Evolutionary conservation across 495 filamentous ascomycete genomes (phyloP).

Genomic region (Penicillium alfredii): DNA sequence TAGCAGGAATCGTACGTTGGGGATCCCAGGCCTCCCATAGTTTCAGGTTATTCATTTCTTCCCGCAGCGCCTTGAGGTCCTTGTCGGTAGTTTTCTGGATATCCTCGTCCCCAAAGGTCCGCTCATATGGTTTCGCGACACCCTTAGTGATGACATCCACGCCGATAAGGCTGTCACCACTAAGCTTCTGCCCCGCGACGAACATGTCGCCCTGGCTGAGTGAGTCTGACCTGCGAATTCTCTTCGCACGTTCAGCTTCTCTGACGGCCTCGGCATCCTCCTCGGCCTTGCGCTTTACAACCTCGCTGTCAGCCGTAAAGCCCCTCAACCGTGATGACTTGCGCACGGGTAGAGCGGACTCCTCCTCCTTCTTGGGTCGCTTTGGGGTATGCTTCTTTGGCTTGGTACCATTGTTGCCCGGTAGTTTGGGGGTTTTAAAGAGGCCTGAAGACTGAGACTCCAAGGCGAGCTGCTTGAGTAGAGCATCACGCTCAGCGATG

Average conservation of each 20-base stretch:
- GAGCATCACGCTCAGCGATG: constrained; percentile 66
- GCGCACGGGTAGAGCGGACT: constrained; percentile 46
- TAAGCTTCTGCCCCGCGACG: constrained; percentile 66
- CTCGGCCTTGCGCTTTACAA: constrained; percentile 74
- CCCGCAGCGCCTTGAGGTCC: constrained; percentile 65
- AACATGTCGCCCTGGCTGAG: constrained; percentile 71
- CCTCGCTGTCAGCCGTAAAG: constrained; percentile 62
- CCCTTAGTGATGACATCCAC: constrained; percentile 59
- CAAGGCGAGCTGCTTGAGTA: constrained; percentile 53
- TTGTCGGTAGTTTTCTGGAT: constrained; percentile 75
- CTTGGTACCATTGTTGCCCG: constrained; percentile 22
- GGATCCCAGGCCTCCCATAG: constrained; percentile 80
- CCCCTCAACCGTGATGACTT: constrained; percentile 63
- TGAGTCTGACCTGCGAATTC: constrained; percentile 62
- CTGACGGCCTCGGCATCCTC: constrained; percentile 57
- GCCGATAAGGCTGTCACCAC: constrained; percentile 34
- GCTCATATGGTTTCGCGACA: constrained; percentile 65
- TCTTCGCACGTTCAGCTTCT: constrained; percentile 63
- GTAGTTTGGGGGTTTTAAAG: constrained; percentile 31
- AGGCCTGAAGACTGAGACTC: constrained; percentile 50
- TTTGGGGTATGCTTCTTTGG: constrained; percentile 43
- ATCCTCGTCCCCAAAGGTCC: constrained; percentile 77
- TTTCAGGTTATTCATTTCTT: constrained; percentile 73
- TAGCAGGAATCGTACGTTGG: constrained; percentile 48
- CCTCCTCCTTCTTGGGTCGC: constrained; percentile 43